Conservation (phyloP, 352 stramenopile genomes). For the Aphanomyces invadans region DNA sequence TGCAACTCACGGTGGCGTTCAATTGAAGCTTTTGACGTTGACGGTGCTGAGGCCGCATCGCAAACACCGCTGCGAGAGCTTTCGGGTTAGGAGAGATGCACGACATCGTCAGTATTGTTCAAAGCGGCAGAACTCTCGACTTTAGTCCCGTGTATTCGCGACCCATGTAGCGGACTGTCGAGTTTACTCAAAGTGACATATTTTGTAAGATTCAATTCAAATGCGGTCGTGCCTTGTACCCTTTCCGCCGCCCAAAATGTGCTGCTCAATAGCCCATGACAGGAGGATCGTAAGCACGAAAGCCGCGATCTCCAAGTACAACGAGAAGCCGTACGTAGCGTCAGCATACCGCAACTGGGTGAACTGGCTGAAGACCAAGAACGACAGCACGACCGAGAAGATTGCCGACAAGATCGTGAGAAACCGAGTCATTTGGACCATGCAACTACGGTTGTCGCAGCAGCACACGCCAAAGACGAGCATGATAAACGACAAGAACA, state of each 20-base stretch:
- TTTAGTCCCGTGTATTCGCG: too few species aligned
- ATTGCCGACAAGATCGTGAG: background rate
- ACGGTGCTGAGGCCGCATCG: too few species aligned
- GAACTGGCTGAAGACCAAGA: conserved; percentile 11
- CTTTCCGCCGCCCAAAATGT: background rate
- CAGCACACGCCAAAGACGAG: conserved; percentile 8
- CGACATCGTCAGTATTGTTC: too few species aligned
- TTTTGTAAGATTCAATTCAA: background rate
- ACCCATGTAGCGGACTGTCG: too few species aligned
- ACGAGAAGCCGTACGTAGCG: background rate
- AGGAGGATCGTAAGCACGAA: background rate
- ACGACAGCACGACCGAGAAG: conserved; percentile 8
- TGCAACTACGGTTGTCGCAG: conserved; percentile 15
- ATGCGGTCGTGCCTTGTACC: background rate
- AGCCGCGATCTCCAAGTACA: conserved; percentile 8
- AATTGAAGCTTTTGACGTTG: too few species aligned
- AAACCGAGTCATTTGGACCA: conserved; percentile 15
- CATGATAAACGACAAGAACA: conserved; percentile 13
- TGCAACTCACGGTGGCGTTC: too few species aligned
- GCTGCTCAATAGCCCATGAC: conserved; percentile 5
- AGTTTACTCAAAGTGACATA: too few species aligned
- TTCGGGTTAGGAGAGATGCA: too few species aligned
- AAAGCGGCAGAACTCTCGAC: too few species aligned
- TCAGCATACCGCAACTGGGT: conserved; percentile 1
- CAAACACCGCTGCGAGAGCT: too few species aligned